Evolutionary conservation across 2,329 filamentous ascomycete species (phyloP).

Genomic region (Neofusicoccum umdonicola): DNA sequence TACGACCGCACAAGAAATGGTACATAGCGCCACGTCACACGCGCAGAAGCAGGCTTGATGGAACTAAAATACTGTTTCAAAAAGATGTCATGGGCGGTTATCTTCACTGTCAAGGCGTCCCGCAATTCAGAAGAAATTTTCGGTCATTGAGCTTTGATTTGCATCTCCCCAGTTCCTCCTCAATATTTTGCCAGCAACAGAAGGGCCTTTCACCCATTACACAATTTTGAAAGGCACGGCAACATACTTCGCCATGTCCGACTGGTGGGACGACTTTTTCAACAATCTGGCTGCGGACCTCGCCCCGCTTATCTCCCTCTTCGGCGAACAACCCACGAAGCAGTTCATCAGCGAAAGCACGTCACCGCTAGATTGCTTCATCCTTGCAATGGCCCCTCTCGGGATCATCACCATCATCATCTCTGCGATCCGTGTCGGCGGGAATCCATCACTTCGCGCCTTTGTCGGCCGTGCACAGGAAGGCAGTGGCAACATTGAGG

Average conservation of each 20-base stretch:
- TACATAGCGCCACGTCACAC: no score
- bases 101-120: no score
- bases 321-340: constrained; percentile 28
- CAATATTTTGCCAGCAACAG: no score
- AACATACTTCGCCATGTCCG: neutral
- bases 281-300: constrained; percentile 17
- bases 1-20: no score
- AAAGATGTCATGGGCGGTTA: no score
- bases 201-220: no score
- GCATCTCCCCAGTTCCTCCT: no score
- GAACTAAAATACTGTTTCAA: no score
- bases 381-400: constrained; percentile 34
- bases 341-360: constrained; percentile 28
- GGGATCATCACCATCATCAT: constrained; percentile 40
- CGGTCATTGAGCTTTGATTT: no score
- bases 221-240: no score
- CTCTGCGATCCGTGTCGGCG: constrained; percentile 27
- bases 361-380: constrained; percentile 27
- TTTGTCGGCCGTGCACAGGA: constrained; percentile 41
- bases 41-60: no score
- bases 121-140: no score
- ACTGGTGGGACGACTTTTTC: constrained; percentile 17
- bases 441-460: constrained; percentile 29
- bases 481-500: constrained; percentile 29
- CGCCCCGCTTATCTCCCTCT: constrained; percentile 20